A percentile compares a stretch with the other conserved stretches of the same genome.
Conservation (phyloP, 1,284 basidiomycete species). For the Agaricales sp. region DNA sequence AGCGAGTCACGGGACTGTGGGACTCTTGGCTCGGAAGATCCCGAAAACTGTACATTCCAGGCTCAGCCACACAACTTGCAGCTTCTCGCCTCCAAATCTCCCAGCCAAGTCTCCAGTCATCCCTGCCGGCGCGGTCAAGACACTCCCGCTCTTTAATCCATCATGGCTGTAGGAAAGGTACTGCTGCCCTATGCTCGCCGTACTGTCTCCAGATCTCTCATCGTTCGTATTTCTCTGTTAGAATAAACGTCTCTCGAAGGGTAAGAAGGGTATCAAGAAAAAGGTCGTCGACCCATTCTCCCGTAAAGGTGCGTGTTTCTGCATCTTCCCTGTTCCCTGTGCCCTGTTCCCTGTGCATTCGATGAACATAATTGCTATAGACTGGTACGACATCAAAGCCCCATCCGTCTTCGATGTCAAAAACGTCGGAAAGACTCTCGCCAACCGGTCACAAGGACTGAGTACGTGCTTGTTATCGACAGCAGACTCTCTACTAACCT, state of each 20-base stretch:
- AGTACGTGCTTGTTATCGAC: conserved; percentile 54
- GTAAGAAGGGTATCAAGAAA: conserved; percentile 99
- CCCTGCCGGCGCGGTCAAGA: conserved; percentile 10
- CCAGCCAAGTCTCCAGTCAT: too few species aligned
- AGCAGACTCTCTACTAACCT: conserved; percentile 1
- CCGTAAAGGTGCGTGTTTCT: conserved; percentile 70
- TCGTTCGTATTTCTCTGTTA: conserved; percentile 23
- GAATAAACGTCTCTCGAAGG: conserved; percentile 99
- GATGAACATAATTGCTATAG: conserved; percentile 28
- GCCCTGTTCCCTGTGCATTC: conserved; percentile 2
- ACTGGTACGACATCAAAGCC: conserved; percentile 99
- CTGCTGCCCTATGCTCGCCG: conserved; percentile 10
- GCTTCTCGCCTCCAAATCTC: too few species aligned
- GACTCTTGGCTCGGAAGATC: too few species aligned
- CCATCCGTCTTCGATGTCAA: conserved; percentile 96
- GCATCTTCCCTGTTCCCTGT: conserved; percentile 5
- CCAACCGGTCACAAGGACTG: conserved; percentile 96
- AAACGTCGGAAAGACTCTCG: conserved; percentile 98
- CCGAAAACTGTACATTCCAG: conserved; percentile 37
- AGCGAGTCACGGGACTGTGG: conserved; percentile 12
- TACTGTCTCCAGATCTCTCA: conserved; percentile 5
- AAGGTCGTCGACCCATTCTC: conserved; percentile 99
- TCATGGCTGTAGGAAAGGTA: conserved; percentile 91
- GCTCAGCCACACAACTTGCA: conserved; percentile 24
- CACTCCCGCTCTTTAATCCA: conserved; percentile 29